A percentile compares a stretch with the other conserved stretches of the same genome.
phyloP scores from a whole-genome alignment of 164 flowering plant genomes.

The Liriodendron chinense region DNA sequence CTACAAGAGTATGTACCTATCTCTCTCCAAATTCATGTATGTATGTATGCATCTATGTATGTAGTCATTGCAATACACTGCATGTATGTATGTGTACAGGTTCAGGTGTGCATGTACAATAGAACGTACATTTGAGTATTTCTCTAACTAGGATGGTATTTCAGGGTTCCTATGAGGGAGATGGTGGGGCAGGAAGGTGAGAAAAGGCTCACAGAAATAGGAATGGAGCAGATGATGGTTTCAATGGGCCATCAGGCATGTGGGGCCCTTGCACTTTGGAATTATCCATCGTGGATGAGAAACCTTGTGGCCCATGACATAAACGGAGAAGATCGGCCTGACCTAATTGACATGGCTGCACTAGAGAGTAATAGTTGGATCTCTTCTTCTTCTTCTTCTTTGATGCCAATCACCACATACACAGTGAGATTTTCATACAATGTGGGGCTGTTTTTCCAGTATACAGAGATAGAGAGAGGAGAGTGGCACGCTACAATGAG shows the following conservation, averaged over 20 bases:
- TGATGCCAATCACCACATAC: no score
- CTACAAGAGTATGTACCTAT: not conserved
- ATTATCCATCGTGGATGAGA: conserved; percentile 55
- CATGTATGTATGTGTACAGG: no score
- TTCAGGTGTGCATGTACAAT: no score
- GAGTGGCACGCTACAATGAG: conserved; percentile 50
- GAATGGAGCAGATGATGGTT: conserved; percentile 40
- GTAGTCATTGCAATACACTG: no score
- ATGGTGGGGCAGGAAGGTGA: conserved; percentile 43
- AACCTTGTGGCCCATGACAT: conserved; percentile 44
- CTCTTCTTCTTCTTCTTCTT: not conserved
- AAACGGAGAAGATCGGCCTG: conserved; percentile 43
- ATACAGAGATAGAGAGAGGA: conserved; percentile 53
- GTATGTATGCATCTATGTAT: no score
- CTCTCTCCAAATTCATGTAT: no score
- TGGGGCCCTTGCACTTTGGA: conserved; percentile 45
- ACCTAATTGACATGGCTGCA: conserved; percentile 44
- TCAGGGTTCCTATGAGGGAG: conserved; percentile 2
- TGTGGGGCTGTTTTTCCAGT: conserved; percentile 20
- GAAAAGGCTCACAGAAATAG: conserved; percentile 33
- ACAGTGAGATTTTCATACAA: not conserved
- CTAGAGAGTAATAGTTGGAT: conserved; percentile 35
- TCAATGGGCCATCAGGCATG: conserved; percentile 57
- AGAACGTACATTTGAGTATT: no score
- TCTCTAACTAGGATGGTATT: not conserved